Base-by-base conservation (phyloP, 441 rosid genomes). In the Arabidopsis hybrid region DNA sequence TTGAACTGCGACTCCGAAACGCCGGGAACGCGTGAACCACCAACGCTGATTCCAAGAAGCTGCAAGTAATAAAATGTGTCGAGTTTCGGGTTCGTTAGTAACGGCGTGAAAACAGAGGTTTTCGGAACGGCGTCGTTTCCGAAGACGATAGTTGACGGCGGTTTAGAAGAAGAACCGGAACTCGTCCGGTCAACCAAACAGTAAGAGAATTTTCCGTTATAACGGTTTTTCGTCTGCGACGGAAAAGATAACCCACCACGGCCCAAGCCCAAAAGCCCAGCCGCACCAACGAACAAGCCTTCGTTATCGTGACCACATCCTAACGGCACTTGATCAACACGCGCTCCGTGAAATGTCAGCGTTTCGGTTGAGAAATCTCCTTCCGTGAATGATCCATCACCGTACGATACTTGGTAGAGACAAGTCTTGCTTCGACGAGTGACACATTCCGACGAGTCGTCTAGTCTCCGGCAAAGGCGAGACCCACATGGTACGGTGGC, bases 301-400 rank as follows among this genome's bases (percentile, higher is more conserved):
- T 93, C 87, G 57, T 91, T 93, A 71, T 88, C 88, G 61, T 94
- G 97, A 60, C 97, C 99, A 52, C 97, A 94, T 0, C 97, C 97
- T 5, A 94, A 77, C 9, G 92, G 89, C 43, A 94, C 92, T 18
- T 84, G 83, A n/a, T 65, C 83, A 13, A 90, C 88, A 66, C 83
- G 85, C 2, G 83, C 80, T 13, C 87, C 75, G 0, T 84, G 84
- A 81, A 94, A 94, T 72, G 94, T 78, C 70, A 94, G 75, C 67
- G 97, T 94, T 70, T 92, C 97, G 7, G 91, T 92, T 26, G 92
- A 85, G 81, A 89, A 89, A 13, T 92, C 92, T 6, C 99, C 99
- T 3, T 56, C 49, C 6, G 97, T 94, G 82, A 90, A 86, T 8
- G 99, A 94, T 1, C 97, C 97, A 71, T 94, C 99, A 12, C 97